Conservation (phyloP, 2,329 filamentous ascomycete genomes). For the Fusarium buharicum region DNA sequence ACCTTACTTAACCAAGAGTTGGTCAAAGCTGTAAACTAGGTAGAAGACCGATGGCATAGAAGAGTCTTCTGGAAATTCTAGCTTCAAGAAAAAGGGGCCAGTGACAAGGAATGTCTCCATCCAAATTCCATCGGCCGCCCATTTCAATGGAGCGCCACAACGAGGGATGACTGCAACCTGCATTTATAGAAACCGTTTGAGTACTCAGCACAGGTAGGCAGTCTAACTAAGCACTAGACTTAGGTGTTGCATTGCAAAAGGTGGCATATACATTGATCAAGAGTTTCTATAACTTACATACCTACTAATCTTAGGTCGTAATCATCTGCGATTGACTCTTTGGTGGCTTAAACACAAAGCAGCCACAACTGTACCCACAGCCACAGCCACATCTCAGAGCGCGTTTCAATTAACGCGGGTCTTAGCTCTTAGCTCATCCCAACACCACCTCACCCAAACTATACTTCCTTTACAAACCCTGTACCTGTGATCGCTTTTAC, state of each 20-base stretch:
- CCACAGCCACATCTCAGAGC: slow-evolving; percentile 8
- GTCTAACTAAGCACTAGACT: too few species aligned
- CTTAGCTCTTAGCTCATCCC: slow-evolving; percentile 12
- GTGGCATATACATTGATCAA: too few species aligned
- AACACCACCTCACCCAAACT: slow-evolving; percentile 2
- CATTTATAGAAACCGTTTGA: background rate
- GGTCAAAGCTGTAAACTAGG: slow-evolving; percentile 31
- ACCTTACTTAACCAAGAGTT: slow-evolving; percentile 17
- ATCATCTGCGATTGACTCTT: background rate
- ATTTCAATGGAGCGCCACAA: slow-evolving; percentile 26
- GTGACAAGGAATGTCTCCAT: background rate
- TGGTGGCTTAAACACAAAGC: background rate
- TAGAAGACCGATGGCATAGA: slow-evolving; percentile 8
- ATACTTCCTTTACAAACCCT: slow-evolving; percentile 18
- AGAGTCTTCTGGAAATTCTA: slow-evolving; percentile 32
- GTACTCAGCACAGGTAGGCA: background rate
- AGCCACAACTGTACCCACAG: background rate
- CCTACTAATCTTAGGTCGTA: too few species aligned
- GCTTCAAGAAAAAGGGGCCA: slow-evolving; percentile 8
- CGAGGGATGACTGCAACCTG: slow-evolving; percentile 6
- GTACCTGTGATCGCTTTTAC: slow-evolving; percentile 5
- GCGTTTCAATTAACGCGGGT: slow-evolving; percentile 34
- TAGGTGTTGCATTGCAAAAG: too few species aligned
- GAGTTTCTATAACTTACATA: too few species aligned
- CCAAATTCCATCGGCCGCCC: slow-evolving; percentile 4